phyloP scores from a whole-genome alignment of 225 moss, liverwort and hornwort species.

The Marchantia paleacea region DNA sequence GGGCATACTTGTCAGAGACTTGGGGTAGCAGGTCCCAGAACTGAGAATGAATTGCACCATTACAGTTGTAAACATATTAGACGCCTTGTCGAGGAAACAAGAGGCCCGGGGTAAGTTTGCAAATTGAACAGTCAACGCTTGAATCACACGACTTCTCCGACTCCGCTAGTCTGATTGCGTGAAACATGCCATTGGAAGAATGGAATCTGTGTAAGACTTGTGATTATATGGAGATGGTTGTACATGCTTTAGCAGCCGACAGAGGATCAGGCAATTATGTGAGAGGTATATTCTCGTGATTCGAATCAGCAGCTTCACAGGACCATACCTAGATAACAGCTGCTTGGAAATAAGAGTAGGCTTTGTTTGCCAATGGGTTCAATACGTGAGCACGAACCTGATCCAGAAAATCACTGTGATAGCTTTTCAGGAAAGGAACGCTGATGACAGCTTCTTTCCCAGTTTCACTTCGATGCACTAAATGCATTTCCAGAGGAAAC shows the following conservation, averaged over 20 bases:
- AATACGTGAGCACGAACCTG: slow-evolving; percentile 14
- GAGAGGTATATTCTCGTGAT: too few relatives aligned
- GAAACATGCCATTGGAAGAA: too few relatives aligned
- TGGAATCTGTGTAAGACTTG: too few relatives aligned
- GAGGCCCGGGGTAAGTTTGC: neutral
- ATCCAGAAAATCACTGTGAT: slow-evolving; percentile 16
- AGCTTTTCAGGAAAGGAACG: slow-evolving; percentile 21
- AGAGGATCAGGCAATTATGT: too few relatives aligned
- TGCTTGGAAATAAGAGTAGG: too few relatives aligned
- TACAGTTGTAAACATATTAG: neutral
- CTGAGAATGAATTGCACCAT: slow-evolving; percentile 5
- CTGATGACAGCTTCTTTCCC: slow-evolving; percentile 8
- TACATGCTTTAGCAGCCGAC: too few relatives aligned
- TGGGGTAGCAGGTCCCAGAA: slow-evolving; percentile 16
- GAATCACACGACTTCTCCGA: too few relatives aligned
- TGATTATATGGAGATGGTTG: too few relatives aligned
- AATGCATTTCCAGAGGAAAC: slow-evolving; percentile 9
- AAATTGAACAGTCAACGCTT: neutral
- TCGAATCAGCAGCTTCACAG: too few relatives aligned
- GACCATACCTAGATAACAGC: too few relatives aligned
- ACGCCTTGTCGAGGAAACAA: neutral
- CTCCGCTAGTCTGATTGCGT: too few relatives aligned
- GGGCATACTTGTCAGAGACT: neutral
- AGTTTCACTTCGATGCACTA: neutral
- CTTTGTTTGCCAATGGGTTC: too few relatives aligned